Evolutionary conservation across 1,284 basidiomycete species (phyloP).

Genomic region (Melanopsichium pennsylvanicum): DNA sequence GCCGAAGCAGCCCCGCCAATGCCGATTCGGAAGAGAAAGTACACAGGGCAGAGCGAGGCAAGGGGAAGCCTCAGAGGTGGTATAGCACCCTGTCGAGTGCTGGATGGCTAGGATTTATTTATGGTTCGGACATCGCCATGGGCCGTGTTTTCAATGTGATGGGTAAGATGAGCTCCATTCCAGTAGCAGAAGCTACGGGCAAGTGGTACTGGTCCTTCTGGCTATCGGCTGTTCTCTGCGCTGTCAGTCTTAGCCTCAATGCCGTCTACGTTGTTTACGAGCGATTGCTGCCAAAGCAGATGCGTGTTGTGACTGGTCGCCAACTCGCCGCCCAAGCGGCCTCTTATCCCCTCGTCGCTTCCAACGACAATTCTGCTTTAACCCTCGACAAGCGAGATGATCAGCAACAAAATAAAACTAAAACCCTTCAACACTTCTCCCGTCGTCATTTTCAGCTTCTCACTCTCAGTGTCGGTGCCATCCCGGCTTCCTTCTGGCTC

Average conservation of each 20-base stretch:
- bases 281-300: slow-evolving; percentile 59
- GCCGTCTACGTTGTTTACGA: slow-evolving; percentile 65
- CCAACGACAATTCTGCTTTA: slow-evolving; percentile 1
- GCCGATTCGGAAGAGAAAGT: neutral
- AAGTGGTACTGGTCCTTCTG: slow-evolving; percentile 67
- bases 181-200: slow-evolving; percentile 66
- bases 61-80: slow-evolving; percentile 1
- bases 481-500: slow-evolving; percentile 62
- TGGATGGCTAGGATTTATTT: slow-evolving; percentile 46
- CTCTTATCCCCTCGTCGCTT: neutral
- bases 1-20: slow-evolving; percentile 4
- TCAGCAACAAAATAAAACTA: neutral
- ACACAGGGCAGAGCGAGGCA: neutral
- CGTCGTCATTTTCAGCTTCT: slow-evolving; percentile 9
- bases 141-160: slow-evolving; percentile 52
- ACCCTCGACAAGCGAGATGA: slow-evolving; percentile 7
- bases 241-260: slow-evolving; percentile 54
- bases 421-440: slow-evolving; percentile 8
- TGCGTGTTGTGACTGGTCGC: slow-evolving; percentile 56
- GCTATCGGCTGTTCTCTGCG: slow-evolving; percentile 64
- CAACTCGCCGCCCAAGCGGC: slow-evolving; percentile 18
- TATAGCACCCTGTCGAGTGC: slow-evolving; percentile 9
- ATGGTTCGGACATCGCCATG: slow-evolving; percentile 64
- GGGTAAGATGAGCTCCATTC: slow-evolving; percentile 62
- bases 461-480: slow-evolving; percentile 15